phyloP scores from a whole-genome alignment of 768 basidiomycete species.

The Tephrocybe sp. region DNA sequence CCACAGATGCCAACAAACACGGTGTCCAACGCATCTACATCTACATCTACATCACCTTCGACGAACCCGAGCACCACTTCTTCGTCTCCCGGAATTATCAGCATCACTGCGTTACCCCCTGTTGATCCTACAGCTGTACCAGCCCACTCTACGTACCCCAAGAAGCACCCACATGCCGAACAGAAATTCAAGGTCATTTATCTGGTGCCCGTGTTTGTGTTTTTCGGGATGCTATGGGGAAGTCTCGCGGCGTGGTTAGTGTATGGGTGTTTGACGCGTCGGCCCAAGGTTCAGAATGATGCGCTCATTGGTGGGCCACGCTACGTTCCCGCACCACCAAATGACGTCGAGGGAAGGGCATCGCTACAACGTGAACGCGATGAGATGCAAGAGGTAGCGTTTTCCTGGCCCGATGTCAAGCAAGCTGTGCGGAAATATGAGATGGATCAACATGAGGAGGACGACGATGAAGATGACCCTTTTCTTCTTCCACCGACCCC shows the following conservation, averaged over 20 bases:
- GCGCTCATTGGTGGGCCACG: constrained; percentile 18
- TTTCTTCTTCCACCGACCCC: constrained; percentile 22
- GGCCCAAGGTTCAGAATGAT: constrained; percentile 13
- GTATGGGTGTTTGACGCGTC: constrained; percentile 32
- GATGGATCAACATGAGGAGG: neutral
- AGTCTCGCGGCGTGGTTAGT: constrained; percentile 31
- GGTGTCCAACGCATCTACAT: constrained; percentile 1
- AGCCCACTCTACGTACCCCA: neutral
- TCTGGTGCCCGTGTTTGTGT: constrained; percentile 30
- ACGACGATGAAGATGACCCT: constrained; percentile 21
- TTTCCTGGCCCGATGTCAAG: constrained; percentile 17
- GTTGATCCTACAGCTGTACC: constrained; percentile 7
- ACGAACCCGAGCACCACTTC: constrained; percentile 9
- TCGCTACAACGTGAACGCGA: constrained; percentile 6
- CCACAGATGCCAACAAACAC: neutral
- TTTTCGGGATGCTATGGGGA: constrained; percentile 29
- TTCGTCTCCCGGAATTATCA: constrained; percentile 12
- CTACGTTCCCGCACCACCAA: constrained; percentile 24
- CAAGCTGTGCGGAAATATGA: neutral
- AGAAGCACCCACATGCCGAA: constrained; percentile 1
- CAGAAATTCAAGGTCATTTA: constrained; percentile 16
- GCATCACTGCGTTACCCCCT: constrained; percentile 10
- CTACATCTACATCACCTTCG: constrained; percentile 12
- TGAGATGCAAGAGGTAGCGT: constrained; percentile 10
- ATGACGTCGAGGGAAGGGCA: constrained; percentile 15